Base-by-base conservation (phyloP, 1,139 yeast genomes). In the Scheffersomyces titani region DNA sequence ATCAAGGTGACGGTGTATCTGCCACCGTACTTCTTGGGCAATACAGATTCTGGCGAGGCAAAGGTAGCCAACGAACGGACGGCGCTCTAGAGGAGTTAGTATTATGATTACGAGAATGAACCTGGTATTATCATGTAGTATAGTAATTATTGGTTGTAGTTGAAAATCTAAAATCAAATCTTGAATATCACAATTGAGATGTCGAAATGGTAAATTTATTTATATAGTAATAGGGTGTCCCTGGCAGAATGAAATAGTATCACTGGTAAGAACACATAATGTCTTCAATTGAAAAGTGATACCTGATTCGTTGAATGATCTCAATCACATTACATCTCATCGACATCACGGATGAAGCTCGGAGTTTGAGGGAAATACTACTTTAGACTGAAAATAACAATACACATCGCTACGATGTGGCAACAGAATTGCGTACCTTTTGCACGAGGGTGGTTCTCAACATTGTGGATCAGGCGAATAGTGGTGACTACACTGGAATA, bases 21-120 rank as follows among this genome's bases (percentile, higher is more conserved):
- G 63, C 97, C 97, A 67, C 98, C 98, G 78, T 92, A 92, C 80
- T 92, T 90, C 83, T 90, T 90, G 70, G 97, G 97, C 69, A 89
- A 81, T 61, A 85, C 84, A 61, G 86, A 72, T 71, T 87, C 91
- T 57, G 87, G 80, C 51, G 81, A 72, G 61, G 85, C 76, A 70
- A 78, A 80, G 52, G 85, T 76, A 58, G 86, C 85, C 65, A 81
- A 75, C 58, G 77, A 67, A 74, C 84, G 82, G 59, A 72, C 61
- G 51, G 77, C 65, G 56, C 70, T 63, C 80, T 76, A 57, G 51
- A 51, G 50, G 24, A 11, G 67, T 63, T 63, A 65, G 68, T 59
- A 56, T 18, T 20, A 40, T 13, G 22, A 53, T 4, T 11, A 11
- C 3, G 40, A 30, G 40, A 30, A 16, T 30, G 40, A 4, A 30